Conservation (phyloP, 1,284 basidiomycete genomes). For the Boletus sp. region DNA sequence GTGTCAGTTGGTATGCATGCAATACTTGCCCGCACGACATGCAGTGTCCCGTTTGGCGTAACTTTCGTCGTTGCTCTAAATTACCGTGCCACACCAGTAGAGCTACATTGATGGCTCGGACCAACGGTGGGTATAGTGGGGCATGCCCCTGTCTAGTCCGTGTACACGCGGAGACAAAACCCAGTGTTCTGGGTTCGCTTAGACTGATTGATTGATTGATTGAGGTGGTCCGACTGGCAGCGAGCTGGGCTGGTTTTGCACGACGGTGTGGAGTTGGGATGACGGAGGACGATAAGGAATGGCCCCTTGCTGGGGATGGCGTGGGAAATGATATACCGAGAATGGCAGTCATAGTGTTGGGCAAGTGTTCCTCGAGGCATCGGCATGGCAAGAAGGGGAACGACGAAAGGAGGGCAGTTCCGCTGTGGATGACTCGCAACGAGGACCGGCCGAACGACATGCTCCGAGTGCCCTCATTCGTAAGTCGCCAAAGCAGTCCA, state of each 20-base stretch:
- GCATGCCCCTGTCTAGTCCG: slow-evolving; percentile 10
- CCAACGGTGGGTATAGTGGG: slow-evolving; percentile 28
- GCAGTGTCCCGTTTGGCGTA: neutral
- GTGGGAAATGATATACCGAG: slow-evolving; percentile 18
- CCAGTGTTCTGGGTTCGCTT: neutral
- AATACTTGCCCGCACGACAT: slow-evolving; percentile 1
- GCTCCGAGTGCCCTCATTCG: slow-evolving; percentile 21
- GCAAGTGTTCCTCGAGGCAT: slow-evolving; percentile 29
- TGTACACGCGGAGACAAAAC: neutral
- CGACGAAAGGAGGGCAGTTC: slow-evolving; percentile 21
- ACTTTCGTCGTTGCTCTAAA: slow-evolving; percentile 14
- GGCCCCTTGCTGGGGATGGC: slow-evolving; percentile 26
- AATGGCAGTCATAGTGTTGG: slow-evolving; percentile 24
- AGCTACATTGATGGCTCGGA: slow-evolving; percentile 12
- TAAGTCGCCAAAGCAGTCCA: slow-evolving; percentile 26
- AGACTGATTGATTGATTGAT: neutral
- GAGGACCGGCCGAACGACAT: slow-evolving; percentile 26
- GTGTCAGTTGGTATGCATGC: no score
- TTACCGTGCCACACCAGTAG: slow-evolving; percentile 18
- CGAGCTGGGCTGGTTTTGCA: slow-evolving; percentile 5
- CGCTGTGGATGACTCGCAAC: slow-evolving; percentile 22
- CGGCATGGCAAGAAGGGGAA: slow-evolving; percentile 18
- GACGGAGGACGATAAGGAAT: slow-evolving; percentile 2
- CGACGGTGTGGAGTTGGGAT: neutral
- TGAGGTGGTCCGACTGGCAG: neutral